These are phyloP conservation scores for Cadophora gregata DNA, from an alignment of 2,329 filamentous ascomycete genomes.

Conservation along the genomic window DNA sequence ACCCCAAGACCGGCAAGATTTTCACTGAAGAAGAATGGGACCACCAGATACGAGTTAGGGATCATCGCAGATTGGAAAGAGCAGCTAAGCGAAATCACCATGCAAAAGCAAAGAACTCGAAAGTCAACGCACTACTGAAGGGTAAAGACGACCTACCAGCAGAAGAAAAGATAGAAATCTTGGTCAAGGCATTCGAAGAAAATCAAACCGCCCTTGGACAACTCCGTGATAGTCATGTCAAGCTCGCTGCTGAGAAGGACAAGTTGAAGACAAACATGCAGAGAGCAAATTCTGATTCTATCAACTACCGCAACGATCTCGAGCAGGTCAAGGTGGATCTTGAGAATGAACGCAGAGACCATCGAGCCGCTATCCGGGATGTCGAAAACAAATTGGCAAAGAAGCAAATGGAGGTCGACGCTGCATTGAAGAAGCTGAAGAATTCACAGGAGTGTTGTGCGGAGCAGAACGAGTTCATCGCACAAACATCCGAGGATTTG, in stretches of 20 bases:
- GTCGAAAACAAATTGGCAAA: neutral
- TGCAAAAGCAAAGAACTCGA: neutral
- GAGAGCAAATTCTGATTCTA: neutral
- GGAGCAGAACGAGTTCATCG: too few species aligned
- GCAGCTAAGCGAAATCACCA: neutral
- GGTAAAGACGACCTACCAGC: neutral
- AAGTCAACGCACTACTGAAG: neutral
- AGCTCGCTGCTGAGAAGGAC: neutral
- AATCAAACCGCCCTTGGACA: neutral
- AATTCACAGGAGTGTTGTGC: neutral
- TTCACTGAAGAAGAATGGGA: neutral
- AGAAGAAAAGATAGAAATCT: too few species aligned
- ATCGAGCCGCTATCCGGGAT: neutral
- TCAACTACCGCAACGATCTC: neutral
- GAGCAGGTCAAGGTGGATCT: neutral
- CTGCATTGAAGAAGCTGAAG: neutral
- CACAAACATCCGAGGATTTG: too few species aligned
- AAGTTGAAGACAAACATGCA: neutral
- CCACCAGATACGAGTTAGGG: neutral
- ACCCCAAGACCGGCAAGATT: neutral
- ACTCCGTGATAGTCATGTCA: neutral
- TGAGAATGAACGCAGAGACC: neutral
- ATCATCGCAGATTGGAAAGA: neutral
- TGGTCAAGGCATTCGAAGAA: too few species aligned
- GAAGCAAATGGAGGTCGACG: neutral